phyloP scores from a whole-genome alignment of 768 basidiomycete species.

The Auricularia sp. region DNA sequence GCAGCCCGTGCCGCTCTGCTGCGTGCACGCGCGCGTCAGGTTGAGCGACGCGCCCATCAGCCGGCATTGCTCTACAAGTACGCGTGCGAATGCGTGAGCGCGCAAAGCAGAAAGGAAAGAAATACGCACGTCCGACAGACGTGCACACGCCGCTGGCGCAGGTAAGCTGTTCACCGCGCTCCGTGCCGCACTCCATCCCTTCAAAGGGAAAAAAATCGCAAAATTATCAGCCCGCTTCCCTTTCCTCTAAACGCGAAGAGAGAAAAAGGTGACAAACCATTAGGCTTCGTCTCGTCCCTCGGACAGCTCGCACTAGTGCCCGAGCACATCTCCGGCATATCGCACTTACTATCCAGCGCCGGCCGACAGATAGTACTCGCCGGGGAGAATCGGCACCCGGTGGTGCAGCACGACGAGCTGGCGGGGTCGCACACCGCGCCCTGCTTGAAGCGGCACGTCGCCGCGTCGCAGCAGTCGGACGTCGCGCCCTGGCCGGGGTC shows the following conservation, averaged over 20 bases:
- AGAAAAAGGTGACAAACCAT: slow-evolving; percentile 35
- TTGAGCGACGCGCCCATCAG: slow-evolving; percentile 62
- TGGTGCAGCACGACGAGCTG: slow-evolving; percentile 67
- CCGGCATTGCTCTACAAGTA: slow-evolving; percentile 59
- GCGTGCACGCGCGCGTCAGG: slow-evolving; percentile 55
- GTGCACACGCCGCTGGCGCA: slow-evolving; percentile 79
- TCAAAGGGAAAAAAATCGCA: neutral
- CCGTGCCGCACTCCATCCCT: slow-evolving; percentile 57
- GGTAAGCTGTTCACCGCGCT: slow-evolving; percentile 32
- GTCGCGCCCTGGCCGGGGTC: slow-evolving; percentile 59
- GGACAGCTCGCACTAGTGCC: slow-evolving; percentile 70
- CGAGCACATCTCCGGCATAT: slow-evolving; percentile 62
- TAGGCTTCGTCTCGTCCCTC: slow-evolving; percentile 44
- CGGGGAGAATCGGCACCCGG: slow-evolving; percentile 58
- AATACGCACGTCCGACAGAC: slow-evolving; percentile 47
- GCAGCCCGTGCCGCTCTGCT: slow-evolving; percentile 52
- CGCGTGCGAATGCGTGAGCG: slow-evolving; percentile 5
- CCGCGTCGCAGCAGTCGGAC: slow-evolving; percentile 62
- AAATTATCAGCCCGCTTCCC: too few species aligned
- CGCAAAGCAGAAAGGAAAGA: slow-evolving; percentile 4
- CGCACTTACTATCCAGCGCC: slow-evolving; percentile 54
- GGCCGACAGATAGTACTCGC: slow-evolving; percentile 60
- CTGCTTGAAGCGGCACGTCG: slow-evolving; percentile 62
- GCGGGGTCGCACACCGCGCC: slow-evolving; percentile 71
- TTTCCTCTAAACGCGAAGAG: too few species aligned